Percentiles rank a stretch among this genome's conserved stretches.
These are phyloP conservation scores for Fusarium sacchari DNA, from an alignment of 2,329 filamentous ascomycete species.

Conservation along the genomic window DNA sequence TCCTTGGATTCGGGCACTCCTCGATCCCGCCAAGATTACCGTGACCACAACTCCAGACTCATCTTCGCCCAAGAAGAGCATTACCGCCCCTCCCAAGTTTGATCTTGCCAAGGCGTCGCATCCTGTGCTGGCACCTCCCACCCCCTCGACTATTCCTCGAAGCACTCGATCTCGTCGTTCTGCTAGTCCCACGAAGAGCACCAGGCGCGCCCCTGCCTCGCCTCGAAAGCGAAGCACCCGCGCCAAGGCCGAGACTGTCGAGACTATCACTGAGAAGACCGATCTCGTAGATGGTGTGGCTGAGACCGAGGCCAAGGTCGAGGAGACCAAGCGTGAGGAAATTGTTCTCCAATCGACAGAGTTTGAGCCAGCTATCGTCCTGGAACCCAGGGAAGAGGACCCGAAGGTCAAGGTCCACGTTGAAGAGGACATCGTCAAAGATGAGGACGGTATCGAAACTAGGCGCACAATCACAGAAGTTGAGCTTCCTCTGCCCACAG, in stretches of 20 bases:
- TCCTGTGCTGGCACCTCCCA: constrained; percentile 60
- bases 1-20: constrained; percentile 89
- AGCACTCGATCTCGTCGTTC: constrained; percentile 64
- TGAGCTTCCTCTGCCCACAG: constrained; percentile 71
- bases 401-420: constrained; percentile 75
- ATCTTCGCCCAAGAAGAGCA: constrained; percentile 77
- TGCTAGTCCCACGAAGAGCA: constrained; percentile 64
- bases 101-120: constrained; percentile 60
- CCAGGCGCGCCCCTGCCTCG: constrained; percentile 59
- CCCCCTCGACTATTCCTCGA: constrained; percentile 57
- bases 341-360: constrained; percentile 59
- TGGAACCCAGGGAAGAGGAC: constrained; percentile 66
- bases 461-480: constrained; percentile 79
- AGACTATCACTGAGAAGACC: constrained; percentile 42
- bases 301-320: constrained; percentile 24
- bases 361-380: constrained; percentile 58
- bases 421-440: constrained; percentile 68
- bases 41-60: constrained; percentile 69
- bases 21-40: constrained; percentile 85
- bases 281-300: constrained; percentile 45
- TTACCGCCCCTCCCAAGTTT: constrained; percentile 84
- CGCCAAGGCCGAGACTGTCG: constrained; percentile 54
- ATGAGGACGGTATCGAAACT: constrained; percentile 68
- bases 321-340: constrained; percentile 47
- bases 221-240: constrained; percentile 65